Conservation (phyloP, 2,329 filamentous ascomycete species). For the Xylariaceae sp. region DNA sequence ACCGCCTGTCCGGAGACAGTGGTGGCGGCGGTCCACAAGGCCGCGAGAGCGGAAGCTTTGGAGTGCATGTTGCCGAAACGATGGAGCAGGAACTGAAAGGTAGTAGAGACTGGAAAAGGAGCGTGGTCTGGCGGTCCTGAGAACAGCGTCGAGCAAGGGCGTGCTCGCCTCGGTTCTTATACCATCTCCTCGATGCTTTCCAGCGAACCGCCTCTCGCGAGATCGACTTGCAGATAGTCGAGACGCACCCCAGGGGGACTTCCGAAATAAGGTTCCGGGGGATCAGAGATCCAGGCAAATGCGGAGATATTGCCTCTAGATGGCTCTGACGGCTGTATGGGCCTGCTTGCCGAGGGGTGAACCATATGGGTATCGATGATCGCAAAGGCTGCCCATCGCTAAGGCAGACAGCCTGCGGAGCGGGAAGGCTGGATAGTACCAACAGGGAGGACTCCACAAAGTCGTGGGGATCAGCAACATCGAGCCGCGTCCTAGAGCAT, state of each 20-base stretch:
- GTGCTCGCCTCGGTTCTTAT: not conserved
- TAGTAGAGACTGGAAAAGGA: not conserved
- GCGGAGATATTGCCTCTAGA: conserved; percentile 13
- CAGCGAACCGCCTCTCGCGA: not conserved
- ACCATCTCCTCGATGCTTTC: not conserved
- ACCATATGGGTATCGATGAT: conserved; percentile 8
- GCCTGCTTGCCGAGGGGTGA: conserved; percentile 11
- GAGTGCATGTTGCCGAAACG: conserved; percentile 16
- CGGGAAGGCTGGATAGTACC: conserved; percentile 1
- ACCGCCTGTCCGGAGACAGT: conserved; percentile 34
- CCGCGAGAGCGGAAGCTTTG: conserved; percentile 25
- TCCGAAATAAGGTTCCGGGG: conserved; percentile 7
- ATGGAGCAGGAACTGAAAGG: not conserved
- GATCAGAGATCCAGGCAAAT: conserved; percentile 8
- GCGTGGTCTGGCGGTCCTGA: not conserved
- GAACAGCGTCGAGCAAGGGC: not conserved
- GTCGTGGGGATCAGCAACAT: conserved; percentile 7
- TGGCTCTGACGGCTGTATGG: conserved; percentile 11
- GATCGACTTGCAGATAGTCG: not conserved
- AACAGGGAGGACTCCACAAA: conserved; percentile 5
- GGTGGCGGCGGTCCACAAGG: conserved; percentile 31
- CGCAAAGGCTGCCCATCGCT: conserved; percentile 7
- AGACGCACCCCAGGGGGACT: not conserved
- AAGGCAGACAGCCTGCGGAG: conserved; percentile 7
- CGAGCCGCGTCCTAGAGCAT: conserved; percentile 4